Evolutionary conservation across 352 stramenopile species (phyloP), one percentile per base, ranked within the genome.

Genomic region (Pythium phragmitis): DNA sequence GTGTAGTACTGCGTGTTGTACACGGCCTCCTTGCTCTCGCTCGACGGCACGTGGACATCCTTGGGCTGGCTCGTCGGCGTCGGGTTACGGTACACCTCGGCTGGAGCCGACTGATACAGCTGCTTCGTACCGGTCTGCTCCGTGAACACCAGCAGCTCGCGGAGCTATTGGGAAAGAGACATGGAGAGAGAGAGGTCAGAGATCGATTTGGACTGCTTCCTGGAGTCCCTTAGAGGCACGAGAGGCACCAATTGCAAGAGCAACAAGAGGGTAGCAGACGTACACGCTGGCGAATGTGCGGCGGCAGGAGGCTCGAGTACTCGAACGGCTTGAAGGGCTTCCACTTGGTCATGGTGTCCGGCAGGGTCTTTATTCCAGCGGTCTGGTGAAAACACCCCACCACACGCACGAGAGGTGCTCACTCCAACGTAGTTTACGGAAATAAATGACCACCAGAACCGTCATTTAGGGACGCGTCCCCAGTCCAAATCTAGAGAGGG

Each of bases 1-100:
- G 87, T 95, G 75, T 96, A 96, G 81, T 94, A 96, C 42, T 94
- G 71, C 43, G 68, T 96, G 70, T 91, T 92, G 82, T 96, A 96
- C 50, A 93, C 60, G 63, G 73, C 77, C 37, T 92, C 88, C 72
- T 93, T 94, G 43, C 60, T 76, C 41, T 89, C 82, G 36, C 58
- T 75, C 26, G 82, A 85, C 33, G 88, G 88, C 62, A 95, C 85
- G 70, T 86, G 77, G 41, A 85, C 79, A 26, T 79, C 71, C 48
- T 82, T 74, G 1, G 80, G 66, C 70, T 92, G 82, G 70, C 77
- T 89, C 59, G 79, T 70, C 7, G 88, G 88, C 57, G 88, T 80
- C 34, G 88, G 88, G 60, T 91, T 91, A 63, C 88, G 86, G 70
- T 82, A 96, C 30, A 79, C 74, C 54, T 91, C 73, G 28, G 80